These are phyloP conservation scores for Melampsora americana DNA, from an alignment of 1,284 basidiomycete species.

Conservation along the genomic window DNA sequence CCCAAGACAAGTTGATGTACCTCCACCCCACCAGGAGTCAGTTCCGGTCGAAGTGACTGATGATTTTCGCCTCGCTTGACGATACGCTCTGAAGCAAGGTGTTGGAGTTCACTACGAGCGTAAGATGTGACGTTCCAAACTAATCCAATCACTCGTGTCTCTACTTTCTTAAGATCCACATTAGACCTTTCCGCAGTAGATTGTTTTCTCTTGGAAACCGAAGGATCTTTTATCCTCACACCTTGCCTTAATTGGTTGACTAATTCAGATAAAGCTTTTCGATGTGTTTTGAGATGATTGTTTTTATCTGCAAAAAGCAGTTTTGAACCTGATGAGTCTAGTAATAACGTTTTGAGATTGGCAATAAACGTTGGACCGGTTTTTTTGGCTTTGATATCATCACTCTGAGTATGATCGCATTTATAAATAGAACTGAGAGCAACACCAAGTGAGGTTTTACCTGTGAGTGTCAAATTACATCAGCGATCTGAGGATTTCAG, in stretches of 20 bases:
- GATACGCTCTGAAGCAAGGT: conserved; percentile 73
- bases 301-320: conserved; percentile 33
- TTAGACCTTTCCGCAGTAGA: not conserved
- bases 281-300: conserved; percentile 36
- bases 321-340: not conserved
- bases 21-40: conserved; percentile 54
- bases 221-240: conserved; percentile 5
- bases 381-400: conserved; percentile 80
- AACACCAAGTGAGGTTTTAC: conserved; percentile 78
- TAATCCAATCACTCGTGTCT: conserved; percentile 68
- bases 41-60: conserved; percentile 70
- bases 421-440: conserved; percentile 74
- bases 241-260: conserved; percentile 9
- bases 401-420: conserved; percentile 85
- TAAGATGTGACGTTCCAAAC: conserved; percentile 69
- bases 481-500: not conserved
- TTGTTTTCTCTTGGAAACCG: not conserved
- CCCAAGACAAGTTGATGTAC: conserved; percentile 76
- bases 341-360: conserved; percentile 67
- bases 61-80: conserved; percentile 73
- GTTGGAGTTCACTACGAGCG: conserved; percentile 60
- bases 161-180: conserved; percentile 8
- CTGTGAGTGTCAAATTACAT: conserved; percentile 2
- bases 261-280: conserved; percentile 17
- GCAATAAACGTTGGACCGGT: conserved; percentile 71